These are phyloP conservation scores for Amanita pallidorosea DNA, from an alignment of 768 basidiomycete genomes.

Conservation along the genomic window DNA sequence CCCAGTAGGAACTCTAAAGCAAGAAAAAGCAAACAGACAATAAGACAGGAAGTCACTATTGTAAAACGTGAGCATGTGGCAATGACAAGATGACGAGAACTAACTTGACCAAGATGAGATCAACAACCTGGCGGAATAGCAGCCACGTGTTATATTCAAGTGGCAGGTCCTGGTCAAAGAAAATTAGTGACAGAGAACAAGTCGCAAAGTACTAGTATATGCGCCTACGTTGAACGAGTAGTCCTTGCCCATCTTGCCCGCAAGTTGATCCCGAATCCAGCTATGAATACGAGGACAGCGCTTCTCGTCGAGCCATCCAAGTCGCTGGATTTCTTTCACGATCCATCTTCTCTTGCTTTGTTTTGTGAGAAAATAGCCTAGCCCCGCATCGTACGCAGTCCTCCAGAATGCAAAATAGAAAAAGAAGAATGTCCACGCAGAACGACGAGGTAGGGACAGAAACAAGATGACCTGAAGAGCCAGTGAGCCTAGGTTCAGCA, in stretches of 20 bases:
- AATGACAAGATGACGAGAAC: slow-evolving; percentile 15
- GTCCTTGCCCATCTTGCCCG: slow-evolving; percentile 88
- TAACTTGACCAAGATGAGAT: slow-evolving; percentile 92
- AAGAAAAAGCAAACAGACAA: slow-evolving; percentile 90
- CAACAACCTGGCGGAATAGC: slow-evolving; percentile 90
- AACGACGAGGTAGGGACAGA: slow-evolving; percentile 44
- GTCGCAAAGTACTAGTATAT: neutral
- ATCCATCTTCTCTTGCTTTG: slow-evolving; percentile 97
- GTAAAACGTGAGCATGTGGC: neutral
- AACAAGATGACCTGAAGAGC: slow-evolving; percentile 72
- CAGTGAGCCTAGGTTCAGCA: slow-evolving; percentile 74
- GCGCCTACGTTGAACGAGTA: slow-evolving; percentile 73
- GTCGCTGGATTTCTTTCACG: slow-evolving; percentile 62
- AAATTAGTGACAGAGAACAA: slow-evolving; percentile 3
- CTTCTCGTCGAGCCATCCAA: slow-evolving; percentile 83
- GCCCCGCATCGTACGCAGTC: slow-evolving; percentile 80
- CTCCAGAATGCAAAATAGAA: slow-evolving; percentile 93
- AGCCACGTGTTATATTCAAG: slow-evolving; percentile 96
- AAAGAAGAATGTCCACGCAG: slow-evolving; percentile 63
- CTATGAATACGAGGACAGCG: slow-evolving; percentile 49
- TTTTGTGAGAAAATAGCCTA: slow-evolving; percentile 89
- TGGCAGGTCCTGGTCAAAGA: slow-evolving; percentile 56
- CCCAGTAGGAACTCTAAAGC: slow-evolving; percentile 76
- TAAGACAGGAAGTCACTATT: slow-evolving; percentile 88
- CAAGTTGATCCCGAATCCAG: slow-evolving; percentile 84